phyloP scores from a whole-genome alignment of 2,329 filamentous ascomycete species.

The Bipolaris bicolor region DNA sequence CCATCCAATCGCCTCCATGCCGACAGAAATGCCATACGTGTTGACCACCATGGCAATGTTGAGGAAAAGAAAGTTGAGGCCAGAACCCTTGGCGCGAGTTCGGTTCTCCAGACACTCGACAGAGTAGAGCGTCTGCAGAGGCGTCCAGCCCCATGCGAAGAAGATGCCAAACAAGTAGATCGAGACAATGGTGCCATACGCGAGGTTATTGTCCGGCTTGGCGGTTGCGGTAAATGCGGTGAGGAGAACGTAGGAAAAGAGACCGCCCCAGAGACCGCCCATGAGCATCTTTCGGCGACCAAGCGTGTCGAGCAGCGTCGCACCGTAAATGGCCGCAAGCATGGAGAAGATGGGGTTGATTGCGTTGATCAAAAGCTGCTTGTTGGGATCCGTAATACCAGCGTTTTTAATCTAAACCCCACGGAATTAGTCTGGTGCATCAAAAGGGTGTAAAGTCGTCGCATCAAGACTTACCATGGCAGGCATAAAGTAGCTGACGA shows the following conservation, averaged over 20 bases:
- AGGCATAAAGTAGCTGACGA: conserved; percentile 42
- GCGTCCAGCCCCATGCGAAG: conserved; percentile 51
- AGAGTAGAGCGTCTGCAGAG: conserved; percentile 49
- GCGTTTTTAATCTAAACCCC: conserved; percentile 46
- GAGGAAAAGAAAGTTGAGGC: conserved; percentile 43
- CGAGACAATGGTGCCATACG: conserved; percentile 49
- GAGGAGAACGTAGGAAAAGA: conserved; percentile 45
- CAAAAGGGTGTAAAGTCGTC: not conserved
- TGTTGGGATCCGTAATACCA: conserved; percentile 45
- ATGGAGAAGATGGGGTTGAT: conserved; percentile 51
- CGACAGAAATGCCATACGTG: conserved; percentile 42
- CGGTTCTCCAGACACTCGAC: conserved; percentile 50
- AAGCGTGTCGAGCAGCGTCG: conserved; percentile 43
- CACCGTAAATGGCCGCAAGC: conserved; percentile 49
- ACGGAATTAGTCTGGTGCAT: not conserved
- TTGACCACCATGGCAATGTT: conserved; percentile 45
- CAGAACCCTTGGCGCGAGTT: conserved; percentile 48
- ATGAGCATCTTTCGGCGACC: conserved; percentile 48
- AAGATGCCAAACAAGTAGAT: conserved; percentile 52
- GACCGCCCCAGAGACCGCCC: conserved; percentile 43
- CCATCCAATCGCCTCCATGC: conserved; percentile 42
- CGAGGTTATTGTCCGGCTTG: conserved; percentile 30
- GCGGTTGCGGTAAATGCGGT: conserved; percentile 47
- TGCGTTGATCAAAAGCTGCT: conserved; percentile 50
- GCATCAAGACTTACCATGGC: conserved; percentile 10